Base-by-base conservation (phyloP, 345 rosid species). In the Salix koriyanagi region DNA sequence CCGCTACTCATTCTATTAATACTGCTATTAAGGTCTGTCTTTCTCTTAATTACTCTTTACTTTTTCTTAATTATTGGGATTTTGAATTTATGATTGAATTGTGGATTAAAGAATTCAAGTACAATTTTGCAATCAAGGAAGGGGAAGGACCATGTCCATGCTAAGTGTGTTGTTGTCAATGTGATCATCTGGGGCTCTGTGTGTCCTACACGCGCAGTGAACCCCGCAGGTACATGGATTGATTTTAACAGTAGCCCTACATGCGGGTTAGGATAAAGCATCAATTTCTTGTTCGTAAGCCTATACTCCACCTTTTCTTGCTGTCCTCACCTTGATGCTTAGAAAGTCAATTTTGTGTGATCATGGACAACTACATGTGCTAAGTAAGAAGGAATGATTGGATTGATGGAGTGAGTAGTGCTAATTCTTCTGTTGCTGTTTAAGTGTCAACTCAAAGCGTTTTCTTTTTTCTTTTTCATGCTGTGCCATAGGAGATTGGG, bases 1-100 rank as follows among this genome's bases (percentile, higher is more conserved):
- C 92, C 30, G 87, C 91, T 10, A 81, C 97, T 73, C 92, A 82
- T 75, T 90, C 93, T 65, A 73, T 95, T 41, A 95, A 95, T 80
- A 81, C 89, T 42, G 92, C 97, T 58, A 82, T 95, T 70, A 95
- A 93, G 97, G 97, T 92, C 77, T 44, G 0, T 25, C 28, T 30
- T 41, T 32, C 23, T 34, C 41, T 58, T 25, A 14, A 5, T 26
- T 39, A 10, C 41, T 48, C 19, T 26, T 32, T 61, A 8, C 11
- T 21, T 34, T 50, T 34, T 13, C 12, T 32, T 56, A 15, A 14
- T 15, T 18, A 13, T 30, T 21, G 10, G 44, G 15, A 25, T 46
- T 14, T 28, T 66, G 19, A 30, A 18, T 39, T 36, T 30, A 50
- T 16, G 9, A 48, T 48, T 48, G 19, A 14, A 48, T 14, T 15